A percentile compares a stretch with the other conserved stretches of the same genome.
Evolutionary conservation across 805 yeast genomes (phyloP).

Genomic region (Saturnispora mendoncae): DNA sequence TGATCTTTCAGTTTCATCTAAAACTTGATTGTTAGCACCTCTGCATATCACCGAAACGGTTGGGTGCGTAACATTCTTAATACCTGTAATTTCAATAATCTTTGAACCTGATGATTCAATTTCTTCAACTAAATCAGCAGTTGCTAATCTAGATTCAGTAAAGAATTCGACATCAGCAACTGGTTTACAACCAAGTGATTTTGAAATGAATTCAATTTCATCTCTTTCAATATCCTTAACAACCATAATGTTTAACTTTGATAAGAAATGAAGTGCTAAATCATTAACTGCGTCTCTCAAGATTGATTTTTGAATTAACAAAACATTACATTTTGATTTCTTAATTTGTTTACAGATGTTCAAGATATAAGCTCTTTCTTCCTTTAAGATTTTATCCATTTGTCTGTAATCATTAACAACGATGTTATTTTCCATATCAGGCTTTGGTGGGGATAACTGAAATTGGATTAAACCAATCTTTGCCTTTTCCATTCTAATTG

Average conservation of each 20-base stretch:
- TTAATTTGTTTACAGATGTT: conserved; percentile 94
- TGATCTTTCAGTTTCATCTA: conserved; percentile 96
- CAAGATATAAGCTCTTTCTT: conserved; percentile 90
- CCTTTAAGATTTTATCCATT: conserved; percentile 97
- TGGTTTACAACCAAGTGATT: conserved; percentile 88
- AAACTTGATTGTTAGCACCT: conserved; percentile 84
- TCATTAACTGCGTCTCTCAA: conserved; percentile 92
- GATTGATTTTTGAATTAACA: conserved; percentile 86
- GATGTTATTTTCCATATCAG: conserved; percentile 95
- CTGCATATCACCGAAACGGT: conserved; percentile 88
- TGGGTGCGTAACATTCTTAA: conserved; percentile 46
- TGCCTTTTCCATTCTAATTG: conserved; percentile 90
- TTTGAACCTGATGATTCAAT: conserved; percentile 82
- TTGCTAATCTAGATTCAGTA: conserved; percentile 85
- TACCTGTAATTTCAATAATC: conserved; percentile 80
- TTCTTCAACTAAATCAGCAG: conserved; percentile 90
- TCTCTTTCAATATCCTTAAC: conserved; percentile 94
- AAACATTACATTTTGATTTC: conserved; percentile 91
- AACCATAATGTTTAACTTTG: conserved; percentile 89
- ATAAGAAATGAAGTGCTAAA: conserved; percentile 85
- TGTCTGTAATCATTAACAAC: conserved; percentile 97
- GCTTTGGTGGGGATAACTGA: conserved; percentile 94
- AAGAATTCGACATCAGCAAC: conserved; percentile 92
- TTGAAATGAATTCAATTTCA: conserved; percentile 82
- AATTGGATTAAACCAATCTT: conserved; percentile 83